Conservation (phyloP, 1,284 basidiomycete species). For the Hemileia vastatrix region DNA sequence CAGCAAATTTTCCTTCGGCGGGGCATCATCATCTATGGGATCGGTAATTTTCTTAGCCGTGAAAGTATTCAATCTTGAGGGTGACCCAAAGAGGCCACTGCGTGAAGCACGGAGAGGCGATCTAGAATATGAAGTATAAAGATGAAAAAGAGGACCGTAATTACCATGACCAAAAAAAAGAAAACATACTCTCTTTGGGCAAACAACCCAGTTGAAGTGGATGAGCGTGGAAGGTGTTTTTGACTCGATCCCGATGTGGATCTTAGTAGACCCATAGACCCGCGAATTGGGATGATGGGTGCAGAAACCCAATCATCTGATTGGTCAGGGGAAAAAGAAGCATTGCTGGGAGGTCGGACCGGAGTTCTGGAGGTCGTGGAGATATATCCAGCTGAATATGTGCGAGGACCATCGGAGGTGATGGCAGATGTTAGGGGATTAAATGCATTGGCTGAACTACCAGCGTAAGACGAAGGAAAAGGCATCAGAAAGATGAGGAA, state of each 20-base stretch:
- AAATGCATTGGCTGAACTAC: no score
- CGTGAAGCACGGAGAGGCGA: constrained; percentile 14
- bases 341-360: not conserved
- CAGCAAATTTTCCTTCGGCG: constrained; percentile 11
- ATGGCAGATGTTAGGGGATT: no score
- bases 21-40: constrained; percentile 19
- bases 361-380: constrained; percentile 1
- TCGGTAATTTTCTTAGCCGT: constrained; percentile 9
- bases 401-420: constrained; percentile 10
- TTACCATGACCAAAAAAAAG: not conserved
- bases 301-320: constrained; percentile 15
- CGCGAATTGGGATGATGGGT: constrained; percentile 5
- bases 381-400: constrained; percentile 19
- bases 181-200: constrained; percentile 15
- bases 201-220: constrained; percentile 8
- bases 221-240: constrained; percentile 7
- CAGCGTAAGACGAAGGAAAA: no score
- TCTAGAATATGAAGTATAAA: not conserved
- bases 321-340: not conserved
- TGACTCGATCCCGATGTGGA: constrained; percentile 3
- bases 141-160: not conserved
- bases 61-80: no score
- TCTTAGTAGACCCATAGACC: no score
- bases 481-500: no score
- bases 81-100: constrained; percentile 13